Evolutionary conservation across 2,329 filamentous ascomycete species (phyloP).

Genomic region (Epichloe elymi): DNA sequence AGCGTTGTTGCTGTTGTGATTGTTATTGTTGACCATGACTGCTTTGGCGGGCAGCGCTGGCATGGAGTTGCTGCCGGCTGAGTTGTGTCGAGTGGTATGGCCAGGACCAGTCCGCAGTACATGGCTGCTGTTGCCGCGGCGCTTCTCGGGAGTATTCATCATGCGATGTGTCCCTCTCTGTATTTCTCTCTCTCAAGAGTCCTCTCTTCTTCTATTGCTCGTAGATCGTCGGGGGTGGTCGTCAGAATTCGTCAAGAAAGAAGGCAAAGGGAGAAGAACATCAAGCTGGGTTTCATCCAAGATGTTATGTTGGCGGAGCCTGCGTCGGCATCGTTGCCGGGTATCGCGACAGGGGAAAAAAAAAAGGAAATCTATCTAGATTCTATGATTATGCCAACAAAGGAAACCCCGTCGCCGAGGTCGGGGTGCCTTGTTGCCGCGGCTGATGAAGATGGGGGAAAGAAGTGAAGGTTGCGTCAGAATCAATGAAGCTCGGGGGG

Average conservation of each 20-base stretch:
- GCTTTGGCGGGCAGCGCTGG: constrained; percentile 19
- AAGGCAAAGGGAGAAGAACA: background rate
- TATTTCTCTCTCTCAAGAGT: too few species aligned
- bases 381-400: background rate
- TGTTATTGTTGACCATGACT: constrained; percentile 13
- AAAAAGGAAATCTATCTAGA: background rate
- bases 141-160: constrained; percentile 28
- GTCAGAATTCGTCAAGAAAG: too few species aligned
- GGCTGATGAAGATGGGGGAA: background rate
- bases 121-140: constrained; percentile 22
- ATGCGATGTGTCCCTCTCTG: background rate
- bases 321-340: background rate
- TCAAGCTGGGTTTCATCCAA: background rate
- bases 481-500: background rate
- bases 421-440: background rate
- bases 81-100: constrained; percentile 9
- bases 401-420: background rate
- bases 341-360: background rate
- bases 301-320: background rate
- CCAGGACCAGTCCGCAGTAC: constrained; percentile 11
- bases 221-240: too few species aligned
- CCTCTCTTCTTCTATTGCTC: too few species aligned
- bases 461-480: background rate
- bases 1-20: constrained; percentile 8
- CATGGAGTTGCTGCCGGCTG: constrained; percentile 15